These are phyloP conservation scores for Candida hispaniensis DNA, from an alignment of 805 yeast species.

Conservation along the genomic window DNA sequence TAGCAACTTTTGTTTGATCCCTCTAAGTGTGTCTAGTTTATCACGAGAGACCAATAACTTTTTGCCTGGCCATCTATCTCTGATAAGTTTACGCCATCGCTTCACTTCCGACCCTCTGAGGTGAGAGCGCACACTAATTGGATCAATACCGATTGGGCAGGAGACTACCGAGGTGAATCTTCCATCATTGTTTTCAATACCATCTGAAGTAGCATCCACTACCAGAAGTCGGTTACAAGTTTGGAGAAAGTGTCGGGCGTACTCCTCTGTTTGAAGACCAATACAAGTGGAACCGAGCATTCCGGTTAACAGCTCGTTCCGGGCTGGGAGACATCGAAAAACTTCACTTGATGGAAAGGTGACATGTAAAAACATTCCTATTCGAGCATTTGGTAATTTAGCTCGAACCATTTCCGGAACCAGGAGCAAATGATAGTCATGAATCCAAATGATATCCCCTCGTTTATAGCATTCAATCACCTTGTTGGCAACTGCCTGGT, in stretches of 20 bases:
- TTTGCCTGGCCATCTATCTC: slow-evolving; percentile 60
- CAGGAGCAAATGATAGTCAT: slow-evolving; percentile 82
- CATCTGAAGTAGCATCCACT: slow-evolving; percentile 79
- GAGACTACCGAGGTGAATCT: slow-evolving; percentile 29
- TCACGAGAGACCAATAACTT: slow-evolving; percentile 77
- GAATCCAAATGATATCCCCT: slow-evolving; percentile 82
- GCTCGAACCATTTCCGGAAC: slow-evolving; percentile 78
- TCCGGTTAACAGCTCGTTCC: slow-evolving; percentile 67
- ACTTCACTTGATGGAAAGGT: slow-evolving; percentile 95
- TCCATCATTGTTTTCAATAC: slow-evolving; percentile 48
- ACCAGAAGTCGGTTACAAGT: slow-evolving; percentile 75
- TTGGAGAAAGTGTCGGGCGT: slow-evolving; percentile 86
- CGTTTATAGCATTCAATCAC: slow-evolving; percentile 55
- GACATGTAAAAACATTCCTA: slow-evolving; percentile 86
- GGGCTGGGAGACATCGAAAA: slow-evolving; percentile 84
- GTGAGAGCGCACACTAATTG: slow-evolving; percentile 38
- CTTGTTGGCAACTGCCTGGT: slow-evolving; percentile 69
- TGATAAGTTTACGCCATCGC: slow-evolving; percentile 55
- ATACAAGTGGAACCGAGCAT: slow-evolving; percentile 81
- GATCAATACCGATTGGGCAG: slow-evolving; percentile 35
- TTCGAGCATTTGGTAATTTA: slow-evolving; percentile 66
- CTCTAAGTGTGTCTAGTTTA: slow-evolving; percentile 77
- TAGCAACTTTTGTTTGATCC: slow-evolving; percentile 72
- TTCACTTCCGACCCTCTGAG: slow-evolving; percentile 34
- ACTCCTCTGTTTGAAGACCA: slow-evolving; percentile 86